Evolutionary conservation across 2,329 filamentous ascomycete species (phyloP).

Genomic region (Teratosphaeria epicoccoides): DNA sequence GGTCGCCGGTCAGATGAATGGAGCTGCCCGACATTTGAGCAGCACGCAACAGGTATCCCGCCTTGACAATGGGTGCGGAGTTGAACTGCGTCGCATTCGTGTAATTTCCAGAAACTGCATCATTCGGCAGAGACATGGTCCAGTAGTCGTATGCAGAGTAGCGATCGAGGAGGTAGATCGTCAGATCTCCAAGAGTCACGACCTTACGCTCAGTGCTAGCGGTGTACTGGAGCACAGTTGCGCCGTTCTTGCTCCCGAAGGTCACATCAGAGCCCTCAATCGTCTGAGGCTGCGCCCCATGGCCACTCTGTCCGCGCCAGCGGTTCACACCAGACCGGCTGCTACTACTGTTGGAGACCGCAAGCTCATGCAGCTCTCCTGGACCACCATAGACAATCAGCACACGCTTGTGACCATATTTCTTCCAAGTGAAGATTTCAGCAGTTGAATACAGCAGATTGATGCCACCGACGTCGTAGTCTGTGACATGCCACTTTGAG

Average conservation of each 20-base stretch:
- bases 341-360: constrained; percentile 26
- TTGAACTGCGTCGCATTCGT: constrained; percentile 25
- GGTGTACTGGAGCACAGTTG: constrained; percentile 44
- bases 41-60: constrained; percentile 53
- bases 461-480: constrained; percentile 51
- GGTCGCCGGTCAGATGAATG: constrained; percentile 56
- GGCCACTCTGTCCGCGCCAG: background rate
- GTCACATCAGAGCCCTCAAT: constrained; percentile 33
- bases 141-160: constrained; percentile 60
- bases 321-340: background rate
- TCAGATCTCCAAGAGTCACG: constrained; percentile 40
- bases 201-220: constrained; percentile 44
- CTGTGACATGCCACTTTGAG: constrained; percentile 56
- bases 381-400: constrained; percentile 54
- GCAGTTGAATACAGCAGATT: constrained; percentile 57
- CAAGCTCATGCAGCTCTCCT: constrained; percentile 53
- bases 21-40: constrained; percentile 45
- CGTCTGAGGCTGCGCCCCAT: constrained; percentile 25
- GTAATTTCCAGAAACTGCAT: constrained; percentile 22
- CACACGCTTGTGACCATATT: constrained; percentile 48
- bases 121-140: constrained; percentile 46
- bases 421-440: constrained; percentile 60
- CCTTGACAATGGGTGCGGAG: constrained; percentile 48
- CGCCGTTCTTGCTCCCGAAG: constrained; percentile 30
- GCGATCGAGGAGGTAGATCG: constrained; percentile 51